Conservation (phyloP, 2,329 filamentous ascomycete species). For the Pseudocercospora fuligena region DNA sequence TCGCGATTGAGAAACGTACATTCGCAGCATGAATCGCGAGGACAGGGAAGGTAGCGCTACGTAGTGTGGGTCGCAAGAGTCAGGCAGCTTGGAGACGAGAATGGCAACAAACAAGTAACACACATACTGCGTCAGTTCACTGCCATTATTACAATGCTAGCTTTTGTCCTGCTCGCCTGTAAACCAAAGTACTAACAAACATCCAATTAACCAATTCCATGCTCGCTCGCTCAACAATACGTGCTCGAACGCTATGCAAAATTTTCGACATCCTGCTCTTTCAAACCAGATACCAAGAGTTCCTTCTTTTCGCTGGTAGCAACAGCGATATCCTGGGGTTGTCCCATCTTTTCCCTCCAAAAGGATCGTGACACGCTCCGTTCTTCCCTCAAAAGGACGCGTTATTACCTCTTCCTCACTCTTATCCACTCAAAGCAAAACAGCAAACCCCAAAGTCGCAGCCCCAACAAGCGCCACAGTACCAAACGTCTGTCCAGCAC, state of each 20-base stretch:
- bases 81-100: background rate
- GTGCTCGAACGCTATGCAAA: constrained; percentile 20
- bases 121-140: background rate
- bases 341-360: background rate
- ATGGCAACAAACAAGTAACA: background rate
- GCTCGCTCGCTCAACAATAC: constrained; percentile 8
- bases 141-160: background rate
- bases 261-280: constrained; percentile 5
- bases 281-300: background rate
- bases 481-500: constrained; percentile 62
- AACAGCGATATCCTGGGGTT: background rate
- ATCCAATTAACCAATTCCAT: background rate
- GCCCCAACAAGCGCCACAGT: constrained; percentile 59
- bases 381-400: background rate
- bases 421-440: constrained; percentile 36
- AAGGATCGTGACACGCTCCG: background rate
- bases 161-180: background rate
- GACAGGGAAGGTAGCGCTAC: background rate
- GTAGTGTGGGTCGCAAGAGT: background rate
- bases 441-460: constrained; percentile 63
- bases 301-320: background rate
- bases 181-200: background rate
- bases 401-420: background rate
- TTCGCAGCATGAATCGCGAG: constrained; percentile 26
- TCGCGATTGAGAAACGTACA: constrained; percentile 45